Evolutionary conservation across 2,329 filamentous ascomycete species (phyloP).

Genomic region (Trichoderma cornu-damae): DNA sequence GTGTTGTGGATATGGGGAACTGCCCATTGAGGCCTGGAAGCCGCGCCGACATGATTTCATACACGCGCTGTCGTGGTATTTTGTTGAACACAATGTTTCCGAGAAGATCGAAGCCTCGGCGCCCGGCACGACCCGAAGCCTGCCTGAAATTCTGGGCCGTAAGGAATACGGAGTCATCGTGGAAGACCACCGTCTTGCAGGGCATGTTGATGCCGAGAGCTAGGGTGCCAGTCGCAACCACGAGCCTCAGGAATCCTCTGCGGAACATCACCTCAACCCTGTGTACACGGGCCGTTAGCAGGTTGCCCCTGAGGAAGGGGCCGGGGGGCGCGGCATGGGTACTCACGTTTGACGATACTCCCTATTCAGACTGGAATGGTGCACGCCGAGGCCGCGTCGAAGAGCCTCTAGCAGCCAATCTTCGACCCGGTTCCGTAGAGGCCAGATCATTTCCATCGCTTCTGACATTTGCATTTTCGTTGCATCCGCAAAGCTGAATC

Average conservation of each 20-base stretch:
- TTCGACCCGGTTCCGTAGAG: constrained; percentile 44
- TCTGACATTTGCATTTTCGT: constrained; percentile 55
- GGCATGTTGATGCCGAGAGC: constrained; percentile 80
- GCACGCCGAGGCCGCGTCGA: constrained; percentile 64
- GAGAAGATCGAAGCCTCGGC: constrained; percentile 73
- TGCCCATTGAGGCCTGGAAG: constrained; percentile 71
- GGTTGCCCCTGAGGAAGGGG: too few species aligned
- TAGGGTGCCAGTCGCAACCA: constrained; percentile 71
- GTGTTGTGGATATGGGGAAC: constrained; percentile 69
- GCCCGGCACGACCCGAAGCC: constrained; percentile 69
- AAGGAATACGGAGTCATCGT: constrained; percentile 66
- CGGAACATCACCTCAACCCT: constrained; percentile 68
- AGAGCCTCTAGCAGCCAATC: constrained; percentile 56
- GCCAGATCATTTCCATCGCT: constrained; percentile 48
- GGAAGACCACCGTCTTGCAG: constrained; percentile 75
- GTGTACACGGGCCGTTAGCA: background rate
- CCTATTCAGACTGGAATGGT: constrained; percentile 76
- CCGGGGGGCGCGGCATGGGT: too few species aligned
- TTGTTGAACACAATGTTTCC: constrained; percentile 77
- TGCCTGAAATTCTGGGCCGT: constrained; percentile 74
- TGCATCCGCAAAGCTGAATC: constrained; percentile 62
- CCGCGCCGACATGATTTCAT: constrained; percentile 65
- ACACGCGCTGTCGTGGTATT: constrained; percentile 55
- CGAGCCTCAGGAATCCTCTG: constrained; percentile 62
- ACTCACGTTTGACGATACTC: constrained; percentile 63